Conservation (phyloP, 495 filamentous ascomycete species). For the Lindgomyces ingoldianus region DNA sequence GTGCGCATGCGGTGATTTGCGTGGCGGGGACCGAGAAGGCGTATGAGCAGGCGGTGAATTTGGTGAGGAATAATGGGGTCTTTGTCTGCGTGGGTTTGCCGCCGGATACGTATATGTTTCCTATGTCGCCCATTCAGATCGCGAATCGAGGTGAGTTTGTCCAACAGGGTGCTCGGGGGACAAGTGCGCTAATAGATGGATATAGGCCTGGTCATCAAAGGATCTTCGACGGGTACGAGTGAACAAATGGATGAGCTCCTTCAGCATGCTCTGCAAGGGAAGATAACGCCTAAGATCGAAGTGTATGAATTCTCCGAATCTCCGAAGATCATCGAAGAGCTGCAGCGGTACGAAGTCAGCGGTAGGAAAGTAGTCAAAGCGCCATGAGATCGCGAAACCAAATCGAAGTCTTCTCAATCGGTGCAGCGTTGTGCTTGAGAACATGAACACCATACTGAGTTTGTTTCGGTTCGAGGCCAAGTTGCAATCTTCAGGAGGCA, state of each 20-base stretch:
- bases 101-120: constrained; percentile 30
- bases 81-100: constrained; percentile 33
- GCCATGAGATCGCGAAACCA: too few relatives aligned
- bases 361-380: constrained; percentile 31
- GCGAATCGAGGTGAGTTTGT: constrained; percentile 21
- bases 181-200: neutral
- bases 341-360: constrained; percentile 32
- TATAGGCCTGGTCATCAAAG: constrained; percentile 32
- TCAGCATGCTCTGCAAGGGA: constrained; percentile 23
- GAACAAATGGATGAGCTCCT: constrained; percentile 34
- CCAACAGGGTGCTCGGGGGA: neutral
- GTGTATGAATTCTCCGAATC: constrained; percentile 31
- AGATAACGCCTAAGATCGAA: constrained; percentile 35
- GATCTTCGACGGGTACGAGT: constrained; percentile 23
- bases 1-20: constrained; percentile 29
- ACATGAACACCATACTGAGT: too few relatives aligned
- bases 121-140: constrained; percentile 33
- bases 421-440: too few relatives aligned
- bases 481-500: too few relatives aligned
- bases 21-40: constrained; percentile 27
- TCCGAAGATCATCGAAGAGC: constrained; percentile 28
- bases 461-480: too few relatives aligned
- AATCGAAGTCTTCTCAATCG: too few relatives aligned
- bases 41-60: constrained; percentile 18
- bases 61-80: constrained; percentile 30